Conservation (phyloP, 2,329 filamentous ascomycete species). For the Diaporthe humulicola region DNA sequence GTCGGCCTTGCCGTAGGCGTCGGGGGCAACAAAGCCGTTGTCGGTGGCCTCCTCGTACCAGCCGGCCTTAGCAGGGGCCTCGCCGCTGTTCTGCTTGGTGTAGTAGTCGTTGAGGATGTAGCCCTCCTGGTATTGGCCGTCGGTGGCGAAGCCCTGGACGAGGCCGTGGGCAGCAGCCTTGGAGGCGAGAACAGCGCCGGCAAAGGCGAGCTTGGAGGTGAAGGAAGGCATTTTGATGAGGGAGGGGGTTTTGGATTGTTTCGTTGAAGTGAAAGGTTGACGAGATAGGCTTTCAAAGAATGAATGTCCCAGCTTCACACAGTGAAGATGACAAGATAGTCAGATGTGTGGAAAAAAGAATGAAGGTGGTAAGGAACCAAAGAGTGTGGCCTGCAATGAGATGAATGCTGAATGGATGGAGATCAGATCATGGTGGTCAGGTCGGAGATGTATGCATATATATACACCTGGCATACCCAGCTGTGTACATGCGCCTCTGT, state of each 20-base stretch:
- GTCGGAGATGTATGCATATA: not conserved
- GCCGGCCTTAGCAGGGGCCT: conserved; percentile 45
- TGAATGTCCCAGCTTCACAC: conserved; percentile 41
- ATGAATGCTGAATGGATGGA: conserved; percentile 27
- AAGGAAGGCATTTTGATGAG: conserved; percentile 41
- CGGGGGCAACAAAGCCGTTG: conserved; percentile 32
- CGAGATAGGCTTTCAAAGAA: conserved; percentile 26
- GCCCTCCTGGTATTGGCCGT: conserved; percentile 49
- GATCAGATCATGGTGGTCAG: not conserved
- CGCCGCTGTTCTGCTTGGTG: conserved; percentile 46
- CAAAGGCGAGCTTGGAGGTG: conserved; percentile 42
- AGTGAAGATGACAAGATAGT: conserved; percentile 39
- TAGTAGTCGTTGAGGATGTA: conserved; percentile 51
- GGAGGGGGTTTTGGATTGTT: not conserved
- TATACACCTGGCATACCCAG: not conserved
- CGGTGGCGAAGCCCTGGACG: conserved; percentile 62
- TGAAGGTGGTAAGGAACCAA: conserved; percentile 28
- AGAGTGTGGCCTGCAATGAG: conserved; percentile 35
- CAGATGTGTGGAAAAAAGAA: conserved; percentile 32
- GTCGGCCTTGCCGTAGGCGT: conserved; percentile 26
- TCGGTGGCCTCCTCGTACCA: conserved; percentile 50
- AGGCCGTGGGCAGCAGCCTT: conserved; percentile 57
- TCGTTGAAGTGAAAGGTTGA: conserved; percentile 21
- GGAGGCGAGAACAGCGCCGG: conserved; percentile 45
- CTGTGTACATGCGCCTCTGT: not conserved